phyloP scores from a whole-genome alignment of 164 flowering plant genomes.

The Umbellularia californica region DNA sequence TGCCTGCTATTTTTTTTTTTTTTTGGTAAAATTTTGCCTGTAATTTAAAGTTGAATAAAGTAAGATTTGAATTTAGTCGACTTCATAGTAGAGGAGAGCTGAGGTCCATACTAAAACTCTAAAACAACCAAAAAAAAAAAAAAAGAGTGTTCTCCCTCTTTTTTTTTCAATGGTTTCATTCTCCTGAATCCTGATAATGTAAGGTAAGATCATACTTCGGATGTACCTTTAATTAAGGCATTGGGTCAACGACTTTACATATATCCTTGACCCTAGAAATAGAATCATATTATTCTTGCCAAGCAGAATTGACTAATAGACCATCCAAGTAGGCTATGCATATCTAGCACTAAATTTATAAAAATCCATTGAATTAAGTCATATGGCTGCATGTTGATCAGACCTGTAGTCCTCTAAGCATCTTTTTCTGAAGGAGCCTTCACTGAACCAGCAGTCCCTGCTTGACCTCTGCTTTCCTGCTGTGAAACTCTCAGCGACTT shows the following conservation, averaged over 20 bases:
- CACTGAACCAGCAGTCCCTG: conserved; percentile 22
- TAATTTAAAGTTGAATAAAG: too few species aligned
- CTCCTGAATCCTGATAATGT: not conserved
- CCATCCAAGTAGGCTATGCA: not conserved
- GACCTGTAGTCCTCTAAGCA: not conserved
- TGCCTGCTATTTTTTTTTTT: too few species aligned
- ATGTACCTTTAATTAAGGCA: not conserved
- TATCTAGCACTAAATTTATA: not conserved
- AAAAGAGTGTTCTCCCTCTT: not conserved
- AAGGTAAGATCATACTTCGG: not conserved
- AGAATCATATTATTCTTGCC: not conserved
- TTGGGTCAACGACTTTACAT: not conserved
- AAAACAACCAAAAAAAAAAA: too few species aligned
- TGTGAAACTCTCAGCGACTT: conserved; percentile 56
- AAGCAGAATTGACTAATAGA: too few species aligned
- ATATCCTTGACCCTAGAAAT: not conserved
- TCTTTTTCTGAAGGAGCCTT: conserved; percentile 14
- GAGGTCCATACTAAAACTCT: too few species aligned
- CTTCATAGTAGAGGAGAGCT: too few species aligned
- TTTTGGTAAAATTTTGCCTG: too few species aligned
- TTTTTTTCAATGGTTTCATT: not conserved
- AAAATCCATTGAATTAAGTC: not conserved
- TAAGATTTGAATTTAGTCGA: too few species aligned
- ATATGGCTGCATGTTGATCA: not conserved
- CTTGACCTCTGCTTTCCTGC: conserved; percentile 37